Percentiles rank a stretch among this genome's conserved stretches.
Evolutionary conservation across 148 eudicot genomes (phyloP).

Genomic region (Mesembryanthemum crystallinum): DNA sequence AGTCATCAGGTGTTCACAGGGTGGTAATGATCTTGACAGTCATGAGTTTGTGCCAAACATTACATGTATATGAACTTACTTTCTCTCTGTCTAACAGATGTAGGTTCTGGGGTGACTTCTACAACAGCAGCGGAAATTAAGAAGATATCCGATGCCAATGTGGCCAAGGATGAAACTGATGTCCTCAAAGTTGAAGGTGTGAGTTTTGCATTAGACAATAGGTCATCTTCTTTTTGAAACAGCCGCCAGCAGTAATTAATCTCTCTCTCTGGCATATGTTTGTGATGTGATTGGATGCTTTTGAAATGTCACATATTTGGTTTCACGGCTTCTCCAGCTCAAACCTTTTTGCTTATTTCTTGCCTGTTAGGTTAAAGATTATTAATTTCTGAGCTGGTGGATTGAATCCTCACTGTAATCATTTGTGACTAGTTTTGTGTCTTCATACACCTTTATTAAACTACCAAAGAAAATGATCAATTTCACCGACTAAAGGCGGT

Average conservation of each 20-base stretch:
- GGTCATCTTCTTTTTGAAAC: not conserved
- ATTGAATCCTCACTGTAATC: not conserved
- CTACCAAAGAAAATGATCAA: not conserved
- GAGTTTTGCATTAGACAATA: not conserved
- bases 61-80: not conserved
- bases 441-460: not conserved
- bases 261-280: not conserved
- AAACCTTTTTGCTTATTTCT: not conserved
- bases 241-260: not conserved
- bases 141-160: conserved; percentile 38
- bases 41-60: not conserved
- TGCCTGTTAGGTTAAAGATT: not conserved
- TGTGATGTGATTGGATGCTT: not conserved
- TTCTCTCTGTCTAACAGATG: conserved; percentile 30
- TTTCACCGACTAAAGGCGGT: not conserved
- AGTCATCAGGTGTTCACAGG: conserved; percentile 43
- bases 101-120: conserved; percentile 41
- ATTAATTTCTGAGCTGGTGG: not conserved
- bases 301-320: not conserved
- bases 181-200: conserved; percentile 78
- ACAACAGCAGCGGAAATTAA: conserved; percentile 35
- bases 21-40: conserved; percentile 18
- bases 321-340: not conserved
- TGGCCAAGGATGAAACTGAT: conserved; percentile 45
- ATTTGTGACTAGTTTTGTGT: not conserved